Conservation (phyloP, 2,329 filamentous ascomycete species). For the Penicillium sp. region DNA sequence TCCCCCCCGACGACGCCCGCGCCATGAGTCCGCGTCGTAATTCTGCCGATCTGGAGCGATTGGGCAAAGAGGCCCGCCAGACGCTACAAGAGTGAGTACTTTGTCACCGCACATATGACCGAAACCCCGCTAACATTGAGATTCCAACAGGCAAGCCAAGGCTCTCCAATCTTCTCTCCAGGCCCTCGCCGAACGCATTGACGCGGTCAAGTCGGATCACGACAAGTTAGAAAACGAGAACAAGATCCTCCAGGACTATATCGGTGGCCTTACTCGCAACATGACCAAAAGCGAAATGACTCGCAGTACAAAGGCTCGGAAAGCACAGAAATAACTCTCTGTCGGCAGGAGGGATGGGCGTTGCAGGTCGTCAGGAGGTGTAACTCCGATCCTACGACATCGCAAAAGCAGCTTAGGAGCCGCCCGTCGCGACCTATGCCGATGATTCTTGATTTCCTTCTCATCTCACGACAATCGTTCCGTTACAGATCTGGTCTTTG, state of each 20-base stretch:
- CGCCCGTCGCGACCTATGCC: neutral
- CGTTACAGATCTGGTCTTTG: neutral
- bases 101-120: neutral
- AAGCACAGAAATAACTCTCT: conserved; percentile 37
- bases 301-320: conserved; percentile 53
- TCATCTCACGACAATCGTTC: neutral
- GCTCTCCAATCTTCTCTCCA: conserved; percentile 84
- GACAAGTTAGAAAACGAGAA: conserved; percentile 97
- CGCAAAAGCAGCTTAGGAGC: neutral
- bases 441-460: neutral
- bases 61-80: conserved; percentile 76
- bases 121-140: neutral
- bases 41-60: conserved; percentile 82
- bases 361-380: conserved; percentile 11
- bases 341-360: conserved; percentile 4
- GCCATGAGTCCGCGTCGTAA: conserved; percentile 93
- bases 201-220: conserved; percentile 89
- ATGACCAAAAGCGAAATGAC: conserved; percentile 57
- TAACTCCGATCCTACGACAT: conserved; percentile 10
- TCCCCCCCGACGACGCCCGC: conserved; percentile 82
- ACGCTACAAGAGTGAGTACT: conserved; percentile 59
- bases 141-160: conserved; percentile 70
- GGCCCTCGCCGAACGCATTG: conserved; percentile 87
- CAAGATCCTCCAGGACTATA: conserved; percentile 96
- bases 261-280: conserved; percentile 87